These are phyloP conservation scores for Kwoniella mangroviensis DNA, from an alignment of 768 basidiomycete species.

Conservation along the genomic window DNA sequence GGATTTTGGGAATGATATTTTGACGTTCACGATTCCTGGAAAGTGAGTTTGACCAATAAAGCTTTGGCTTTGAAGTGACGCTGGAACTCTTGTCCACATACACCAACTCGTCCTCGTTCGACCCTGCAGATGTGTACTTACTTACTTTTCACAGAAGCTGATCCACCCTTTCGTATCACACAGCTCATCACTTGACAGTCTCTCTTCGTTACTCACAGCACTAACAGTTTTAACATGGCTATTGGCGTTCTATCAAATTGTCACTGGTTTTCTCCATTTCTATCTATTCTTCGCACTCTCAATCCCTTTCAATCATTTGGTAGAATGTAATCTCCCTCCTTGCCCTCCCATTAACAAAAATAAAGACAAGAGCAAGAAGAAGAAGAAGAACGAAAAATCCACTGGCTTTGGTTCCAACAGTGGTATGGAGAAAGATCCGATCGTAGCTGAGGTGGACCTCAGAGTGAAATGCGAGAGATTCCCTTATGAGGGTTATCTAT, in stretches of 20 bases:
- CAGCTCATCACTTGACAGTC: slow-evolving; percentile 25
- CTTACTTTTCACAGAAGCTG: too few species aligned
- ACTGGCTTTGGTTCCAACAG: neutral
- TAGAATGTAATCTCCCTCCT: slow-evolving; percentile 20
- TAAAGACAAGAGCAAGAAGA: slow-evolving; percentile 77
- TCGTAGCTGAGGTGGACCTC: slow-evolving; percentile 41
- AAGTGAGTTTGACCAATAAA: slow-evolving; percentile 9
- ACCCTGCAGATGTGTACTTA: too few species aligned
- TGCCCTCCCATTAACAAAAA: neutral
- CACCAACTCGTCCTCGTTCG: too few species aligned
- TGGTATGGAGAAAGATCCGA: neutral
- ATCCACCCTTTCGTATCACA: too few species aligned
- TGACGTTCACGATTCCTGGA: slow-evolving; percentile 9
- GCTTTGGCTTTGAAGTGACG: too few species aligned
- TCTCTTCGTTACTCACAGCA: slow-evolving; percentile 29
- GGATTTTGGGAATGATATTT: slow-evolving; percentile 16
- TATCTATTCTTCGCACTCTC: slow-evolving; percentile 50
- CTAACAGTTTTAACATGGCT: slow-evolving; percentile 41
- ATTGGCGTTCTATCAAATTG: slow-evolving; percentile 26
- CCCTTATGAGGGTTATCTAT: slow-evolving; percentile 43
- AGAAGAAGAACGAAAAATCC: slow-evolving; percentile 45
- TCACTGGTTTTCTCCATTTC: slow-evolving; percentile 42
- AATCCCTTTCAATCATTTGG: slow-evolving; percentile 37
- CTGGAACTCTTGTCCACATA: too few species aligned
- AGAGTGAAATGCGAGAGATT: slow-evolving; percentile 55